phyloP scores from a whole-genome alignment of 768 basidiomycete genomes.

The Russula sp. region DNA sequence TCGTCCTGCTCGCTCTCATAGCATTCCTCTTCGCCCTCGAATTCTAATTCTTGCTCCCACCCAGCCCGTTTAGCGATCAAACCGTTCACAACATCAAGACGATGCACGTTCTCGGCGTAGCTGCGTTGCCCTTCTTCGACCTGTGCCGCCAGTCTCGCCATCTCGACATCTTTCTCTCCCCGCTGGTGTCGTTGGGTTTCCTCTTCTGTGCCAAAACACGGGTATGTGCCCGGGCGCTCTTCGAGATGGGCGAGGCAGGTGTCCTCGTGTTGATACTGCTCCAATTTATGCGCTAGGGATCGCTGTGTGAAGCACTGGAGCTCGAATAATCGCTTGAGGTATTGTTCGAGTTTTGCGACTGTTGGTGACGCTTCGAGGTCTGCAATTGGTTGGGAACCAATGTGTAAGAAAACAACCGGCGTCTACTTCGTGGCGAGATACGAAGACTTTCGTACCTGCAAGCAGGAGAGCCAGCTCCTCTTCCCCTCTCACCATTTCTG shows the following conservation, averaged over 20 bases:
- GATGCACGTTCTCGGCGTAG: not conserved
- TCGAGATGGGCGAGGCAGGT: constrained; percentile 3
- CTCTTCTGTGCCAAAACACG: not conserved
- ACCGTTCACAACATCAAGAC: not conserved
- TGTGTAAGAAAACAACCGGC: not conserved
- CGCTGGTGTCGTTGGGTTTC: not conserved
- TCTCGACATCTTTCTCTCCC: not conserved
- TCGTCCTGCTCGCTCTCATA: too few species aligned
- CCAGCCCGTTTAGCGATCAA: not conserved
- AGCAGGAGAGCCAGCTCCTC: constrained; percentile 1
- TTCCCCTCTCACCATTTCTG: not conserved
- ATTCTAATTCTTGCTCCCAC: too few species aligned
- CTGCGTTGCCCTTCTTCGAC: not conserved
- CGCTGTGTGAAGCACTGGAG: not conserved
- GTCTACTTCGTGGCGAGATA: too few species aligned
- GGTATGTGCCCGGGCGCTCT: constrained; percentile 5
- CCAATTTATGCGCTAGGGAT: not conserved
- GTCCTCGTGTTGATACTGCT: not conserved
- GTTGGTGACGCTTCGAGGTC: constrained; percentile 7
- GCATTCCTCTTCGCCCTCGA: not conserved
- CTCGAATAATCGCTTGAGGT: not conserved
- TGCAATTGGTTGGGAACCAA: not conserved
- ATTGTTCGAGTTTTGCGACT: not conserved
- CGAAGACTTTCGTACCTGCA: constrained; percentile 1
- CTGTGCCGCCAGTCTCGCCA: not conserved